Percentiles rank a stretch among this genome's conserved stretches.
phyloP scores from a whole-genome alignment of 2,329 filamentous ascomycete genomes.

The Pseudocercospora ulei region DNA sequence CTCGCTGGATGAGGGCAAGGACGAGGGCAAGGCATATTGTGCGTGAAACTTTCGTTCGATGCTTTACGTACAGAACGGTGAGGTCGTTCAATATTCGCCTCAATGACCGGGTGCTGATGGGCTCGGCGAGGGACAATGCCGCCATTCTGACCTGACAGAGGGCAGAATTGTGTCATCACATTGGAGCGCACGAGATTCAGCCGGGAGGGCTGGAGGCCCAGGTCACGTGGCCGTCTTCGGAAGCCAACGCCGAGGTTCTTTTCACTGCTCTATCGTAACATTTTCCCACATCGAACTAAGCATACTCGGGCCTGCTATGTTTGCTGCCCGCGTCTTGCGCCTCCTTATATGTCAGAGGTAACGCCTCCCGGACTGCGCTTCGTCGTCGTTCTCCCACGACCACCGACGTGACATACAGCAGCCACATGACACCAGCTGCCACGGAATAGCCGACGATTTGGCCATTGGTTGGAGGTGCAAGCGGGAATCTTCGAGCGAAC shows the following conservation, averaged over 20 bases:
- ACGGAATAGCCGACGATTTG: conserved; percentile 44
- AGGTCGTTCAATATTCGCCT: conserved; percentile 42
- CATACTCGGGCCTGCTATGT: conserved; percentile 13
- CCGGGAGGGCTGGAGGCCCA: too few relatives aligned
- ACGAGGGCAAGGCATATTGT: conserved; percentile 75
- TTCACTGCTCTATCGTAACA: conserved; percentile 1
- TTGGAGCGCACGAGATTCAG: too few relatives aligned
- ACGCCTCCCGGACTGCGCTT: conserved; percentile 10
- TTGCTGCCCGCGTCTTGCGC: conserved; percentile 12
- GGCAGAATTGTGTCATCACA: too few relatives aligned
- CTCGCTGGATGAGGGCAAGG: conserved; percentile 70
- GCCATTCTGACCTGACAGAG: conserved; percentile 25
- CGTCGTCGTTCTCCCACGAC: conserved; percentile 21
- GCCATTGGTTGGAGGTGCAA: conserved; percentile 26
- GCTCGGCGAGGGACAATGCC: conserved; percentile 14
- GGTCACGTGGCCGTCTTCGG: too few relatives aligned
- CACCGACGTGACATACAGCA: conserved; percentile 35
- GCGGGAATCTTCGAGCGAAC: conserved; percentile 38
- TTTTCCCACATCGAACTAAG: conserved; percentile 4
- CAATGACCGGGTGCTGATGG: conserved; percentile 30
- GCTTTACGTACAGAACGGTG: conserved; percentile 61
- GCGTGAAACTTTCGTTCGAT: conserved; percentile 74
- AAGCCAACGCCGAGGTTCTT: too few relatives aligned
- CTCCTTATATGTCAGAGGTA: conserved; percentile 11
- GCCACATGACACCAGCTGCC: conserved; percentile 42